A percentile compares a stretch with the other conserved stretches of the same genome.
phyloP scores from a whole-genome alignment of 1,284 basidiomycete genomes.

The Schizophyllum commune region DNA sequence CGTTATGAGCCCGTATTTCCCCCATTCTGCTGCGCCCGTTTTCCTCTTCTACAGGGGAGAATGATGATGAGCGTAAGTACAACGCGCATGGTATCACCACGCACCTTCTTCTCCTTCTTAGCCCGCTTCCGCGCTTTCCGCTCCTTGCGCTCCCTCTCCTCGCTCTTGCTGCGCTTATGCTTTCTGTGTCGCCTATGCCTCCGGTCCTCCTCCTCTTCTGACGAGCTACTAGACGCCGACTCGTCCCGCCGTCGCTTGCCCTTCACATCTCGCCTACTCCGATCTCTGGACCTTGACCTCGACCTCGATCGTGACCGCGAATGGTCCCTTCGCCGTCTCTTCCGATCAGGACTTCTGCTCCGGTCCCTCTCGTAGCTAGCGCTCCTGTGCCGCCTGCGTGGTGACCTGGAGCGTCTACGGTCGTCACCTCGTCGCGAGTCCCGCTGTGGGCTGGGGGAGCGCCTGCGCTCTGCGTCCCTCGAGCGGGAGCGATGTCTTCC shows the following conservation, averaged over 20 bases:
- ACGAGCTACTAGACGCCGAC: conserved; percentile 9
- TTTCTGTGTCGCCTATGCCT: conserved; percentile 30
- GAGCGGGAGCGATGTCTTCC: neutral
- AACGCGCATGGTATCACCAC: conserved; percentile 2
- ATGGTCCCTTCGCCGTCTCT: neutral
- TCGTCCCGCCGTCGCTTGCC: neutral
- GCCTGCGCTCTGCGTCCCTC: neutral
- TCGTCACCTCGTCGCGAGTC: neutral
- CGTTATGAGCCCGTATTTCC: conserved; percentile 79
- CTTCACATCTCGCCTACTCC: neutral
- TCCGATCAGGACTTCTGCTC: neutral
- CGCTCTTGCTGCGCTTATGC: conserved; percentile 35
- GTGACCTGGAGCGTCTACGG: conserved; percentile 9
- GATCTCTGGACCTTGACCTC: too few relatives aligned
- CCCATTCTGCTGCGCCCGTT: conserved; percentile 68
- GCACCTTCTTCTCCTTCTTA: conserved; percentile 49
- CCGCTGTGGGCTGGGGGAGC: neutral
- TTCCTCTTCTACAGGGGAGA: conserved; percentile 39
- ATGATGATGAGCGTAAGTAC: neutral
- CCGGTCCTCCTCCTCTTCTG: conserved; percentile 34
- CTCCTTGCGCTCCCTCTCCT: conserved; percentile 47
- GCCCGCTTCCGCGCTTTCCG: conserved; percentile 62
- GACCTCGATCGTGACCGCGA: neutral
- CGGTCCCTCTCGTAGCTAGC: neutral
- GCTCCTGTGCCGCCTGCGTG: neutral